Evolutionary conservation across 2,329 filamentous ascomycete species (phyloP).

Genomic region (Pezicula neosporulosa): DNA sequence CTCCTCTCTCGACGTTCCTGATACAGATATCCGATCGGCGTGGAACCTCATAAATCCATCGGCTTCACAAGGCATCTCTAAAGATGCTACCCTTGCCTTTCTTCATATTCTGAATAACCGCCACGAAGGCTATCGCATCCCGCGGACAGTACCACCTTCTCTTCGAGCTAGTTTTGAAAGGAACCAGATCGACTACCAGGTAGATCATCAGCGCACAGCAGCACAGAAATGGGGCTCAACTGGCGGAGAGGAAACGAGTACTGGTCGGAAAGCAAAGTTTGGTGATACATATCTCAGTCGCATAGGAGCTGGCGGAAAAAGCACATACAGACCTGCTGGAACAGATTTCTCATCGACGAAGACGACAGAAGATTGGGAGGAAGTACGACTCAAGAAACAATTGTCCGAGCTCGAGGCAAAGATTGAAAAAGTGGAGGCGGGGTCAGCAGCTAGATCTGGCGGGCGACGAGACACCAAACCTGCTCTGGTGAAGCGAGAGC

Average conservation of each 20-base stretch:
- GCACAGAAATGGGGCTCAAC: constrained; percentile 76
- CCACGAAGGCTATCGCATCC: constrained; percentile 92
- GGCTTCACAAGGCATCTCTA: constrained; percentile 77
- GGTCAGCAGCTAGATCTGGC: constrained; percentile 60
- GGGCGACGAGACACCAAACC: constrained; percentile 75
- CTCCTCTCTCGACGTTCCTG: constrained; percentile 69
- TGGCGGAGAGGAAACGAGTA: constrained; percentile 74
- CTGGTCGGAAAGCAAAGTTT: constrained; percentile 93
- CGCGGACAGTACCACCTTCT: constrained; percentile 86
- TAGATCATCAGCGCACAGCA: constrained; percentile 68
- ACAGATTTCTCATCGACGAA: constrained; percentile 87
- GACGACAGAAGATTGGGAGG: constrained; percentile 92
- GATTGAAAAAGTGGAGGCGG: constrained; percentile 76
- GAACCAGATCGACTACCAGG: constrained; percentile 93
- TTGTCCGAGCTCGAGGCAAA: constrained; percentile 85
- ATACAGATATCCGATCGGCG: constrained; percentile 80
- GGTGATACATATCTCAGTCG: constrained; percentile 94
- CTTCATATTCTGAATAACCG: constrained; percentile 95
- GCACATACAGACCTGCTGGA: constrained; percentile 75
- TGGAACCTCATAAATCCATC: constrained; percentile 98
- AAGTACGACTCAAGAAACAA: constrained; percentile 91
- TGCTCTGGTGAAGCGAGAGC: constrained; percentile 87
- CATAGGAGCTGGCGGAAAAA: constrained; percentile 72
- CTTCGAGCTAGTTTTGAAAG: constrained; percentile 89
- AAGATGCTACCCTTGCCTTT: constrained; percentile 92